These are phyloP conservation scores for Roridomyces roridus DNA, from an alignment of 768 basidiomycete genomes.

Conservation along the genomic window DNA sequence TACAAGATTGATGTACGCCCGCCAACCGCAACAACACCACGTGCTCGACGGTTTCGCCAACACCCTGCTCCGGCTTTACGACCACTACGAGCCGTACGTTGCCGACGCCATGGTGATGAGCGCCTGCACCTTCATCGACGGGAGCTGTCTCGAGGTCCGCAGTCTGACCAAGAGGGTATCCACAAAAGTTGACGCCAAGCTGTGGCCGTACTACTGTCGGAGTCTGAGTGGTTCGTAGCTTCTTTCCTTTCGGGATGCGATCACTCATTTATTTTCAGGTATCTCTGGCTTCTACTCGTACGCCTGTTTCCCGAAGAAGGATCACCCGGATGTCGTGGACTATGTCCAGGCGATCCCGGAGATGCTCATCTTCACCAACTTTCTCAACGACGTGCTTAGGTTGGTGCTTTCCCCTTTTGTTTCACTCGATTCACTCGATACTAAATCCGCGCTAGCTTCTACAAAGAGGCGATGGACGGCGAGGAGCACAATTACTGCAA, in stretches of 20 bases:
- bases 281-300: conserved; percentile 7
- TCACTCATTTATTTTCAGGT: background rate
- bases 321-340: conserved; percentile 9
- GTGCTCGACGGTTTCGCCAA: background rate
- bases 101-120: conserved; percentile 8
- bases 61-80: conserved; percentile 4
- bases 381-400: conserved; percentile 12
- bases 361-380: conserved; percentile 10
- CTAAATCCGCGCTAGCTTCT: background rate
- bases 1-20: background rate
- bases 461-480: conserved; percentile 11
- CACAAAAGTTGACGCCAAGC: background rate
- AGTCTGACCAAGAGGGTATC: conserved; percentile 1
- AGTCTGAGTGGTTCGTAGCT: conserved; percentile 4
- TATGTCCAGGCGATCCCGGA: conserved; percentile 10
- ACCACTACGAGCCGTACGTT: conserved; percentile 8
- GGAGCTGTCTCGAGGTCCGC: conserved; percentile 7
- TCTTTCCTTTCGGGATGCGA: background rate
- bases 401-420: background rate
- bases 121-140: conserved; percentile 5
- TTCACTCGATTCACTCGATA: background rate
- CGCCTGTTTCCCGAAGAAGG: conserved; percentile 9
- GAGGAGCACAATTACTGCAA: conserved; percentile 6
- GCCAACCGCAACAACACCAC: conserved; percentile 2
- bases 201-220: conserved; percentile 11